Percentiles rank a stretch among this genome's conserved stretches.
Conservation (phyloP, 75 land plant genomes). For the Selaginella tamariscina region DNA sequence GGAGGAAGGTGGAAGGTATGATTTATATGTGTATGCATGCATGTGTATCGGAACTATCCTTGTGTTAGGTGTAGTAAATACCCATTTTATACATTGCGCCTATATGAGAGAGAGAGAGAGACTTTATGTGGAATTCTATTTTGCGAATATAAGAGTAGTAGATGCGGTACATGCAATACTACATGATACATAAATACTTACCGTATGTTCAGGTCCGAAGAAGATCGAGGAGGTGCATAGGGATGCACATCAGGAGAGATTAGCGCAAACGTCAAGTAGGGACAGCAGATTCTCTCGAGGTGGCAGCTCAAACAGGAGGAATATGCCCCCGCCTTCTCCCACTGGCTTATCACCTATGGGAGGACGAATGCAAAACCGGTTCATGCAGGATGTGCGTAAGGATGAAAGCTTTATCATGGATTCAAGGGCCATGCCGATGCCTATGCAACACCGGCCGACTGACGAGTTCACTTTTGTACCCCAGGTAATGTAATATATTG, state of each 20-base stretch:
- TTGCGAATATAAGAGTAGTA: too few species aligned
- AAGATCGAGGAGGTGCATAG: slow-evolving; percentile 93
- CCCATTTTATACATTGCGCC: too few species aligned
- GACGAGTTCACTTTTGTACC: slow-evolving; percentile 79
- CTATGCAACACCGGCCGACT: slow-evolving; percentile 45
- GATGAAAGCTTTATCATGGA: slow-evolving; percentile 41
- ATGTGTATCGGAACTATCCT: too few species aligned
- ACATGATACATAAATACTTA: too few species aligned
- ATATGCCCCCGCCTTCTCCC: background rate
- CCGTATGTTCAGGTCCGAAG: too few species aligned
- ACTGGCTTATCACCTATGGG: slow-evolving; percentile 17
- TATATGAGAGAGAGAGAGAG: too few species aligned
- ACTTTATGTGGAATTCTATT: too few species aligned
- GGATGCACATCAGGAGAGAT: slow-evolving; percentile 76
- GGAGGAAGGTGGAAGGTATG: slow-evolving; percentile 93
- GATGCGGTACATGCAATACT: too few species aligned
- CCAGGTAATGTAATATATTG: too few species aligned
- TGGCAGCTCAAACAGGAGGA: background rate
- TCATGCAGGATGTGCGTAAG: slow-evolving; percentile 61
- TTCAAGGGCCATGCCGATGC: slow-evolving; percentile 40
- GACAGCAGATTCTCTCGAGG: background rate
- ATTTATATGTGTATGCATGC: too few species aligned
- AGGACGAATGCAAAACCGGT: slow-evolving; percentile 26
- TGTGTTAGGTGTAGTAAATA: too few species aligned
- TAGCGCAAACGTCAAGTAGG: background rate